Base-by-base conservation (phyloP, 2,329 filamentous ascomycete species). In the Aspergillus latus region DNA sequence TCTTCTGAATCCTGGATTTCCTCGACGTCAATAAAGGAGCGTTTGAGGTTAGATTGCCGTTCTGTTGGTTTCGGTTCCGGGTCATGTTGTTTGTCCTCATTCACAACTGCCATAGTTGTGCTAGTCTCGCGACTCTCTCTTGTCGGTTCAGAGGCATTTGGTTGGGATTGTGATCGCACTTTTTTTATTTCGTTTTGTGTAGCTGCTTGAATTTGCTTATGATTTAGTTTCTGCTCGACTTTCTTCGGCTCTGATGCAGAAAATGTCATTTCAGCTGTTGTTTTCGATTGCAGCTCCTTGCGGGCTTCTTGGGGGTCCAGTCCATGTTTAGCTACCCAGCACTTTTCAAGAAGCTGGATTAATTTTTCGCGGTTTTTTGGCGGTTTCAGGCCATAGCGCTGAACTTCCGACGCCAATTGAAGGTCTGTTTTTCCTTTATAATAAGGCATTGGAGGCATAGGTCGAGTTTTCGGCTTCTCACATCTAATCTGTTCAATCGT, bases 301-400 rank as follows among this genome's bases (percentile, higher is more conserved):
- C 13, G 62, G 60, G 21, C 45, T 21, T 26, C 64, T 43, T 52
- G 64, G 60, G 55, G 68, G 64, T 26, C 8, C 42, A 45, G 58
- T 28, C 62, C 62, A 50, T 80, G 73, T 67, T 84, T 84, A 56
- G 84, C 85, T 61, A 82, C 74, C 88, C 88, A 92, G 69, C 89
- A 92, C 65, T 85, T 82, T 50, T 88, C 77, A 10, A 92, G 75
- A 9, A 91, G 72, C 1, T 83, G 77, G 58, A 92, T 85, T 86
- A 90, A 90, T 7, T 84, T 84, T 47, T 81, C 78, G 15, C 89
- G 81, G 54, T 78, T 84, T 67, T 86, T 89, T 30, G 92, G 76
- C 1, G 86, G 77, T 66, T 92, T 92, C 72, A 92, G 91, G 0
- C 87, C 88, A 65, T 85, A 91, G 0, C 78, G 77, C 4, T 80